Conservation (phyloP, 208 protist species). For the Strigomonas culicis region DNA sequence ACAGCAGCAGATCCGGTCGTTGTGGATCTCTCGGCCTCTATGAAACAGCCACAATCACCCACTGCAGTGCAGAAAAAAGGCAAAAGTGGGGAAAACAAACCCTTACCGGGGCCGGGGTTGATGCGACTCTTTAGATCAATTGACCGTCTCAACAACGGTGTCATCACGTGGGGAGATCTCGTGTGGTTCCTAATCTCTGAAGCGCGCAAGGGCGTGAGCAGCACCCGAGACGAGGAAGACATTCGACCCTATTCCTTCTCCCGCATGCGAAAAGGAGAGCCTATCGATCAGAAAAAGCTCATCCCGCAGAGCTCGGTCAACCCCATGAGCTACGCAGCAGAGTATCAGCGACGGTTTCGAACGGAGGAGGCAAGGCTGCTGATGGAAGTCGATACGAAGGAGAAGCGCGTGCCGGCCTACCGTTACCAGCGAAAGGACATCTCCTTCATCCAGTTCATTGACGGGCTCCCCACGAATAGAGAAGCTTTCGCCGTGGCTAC, state of each 20-base stretch:
- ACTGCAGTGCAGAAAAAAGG: no score
- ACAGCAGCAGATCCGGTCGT: no score
- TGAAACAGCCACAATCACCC: no score
- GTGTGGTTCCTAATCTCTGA: conserved; percentile 50
- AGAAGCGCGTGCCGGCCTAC: background rate
- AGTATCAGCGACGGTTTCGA: conserved; percentile 1
- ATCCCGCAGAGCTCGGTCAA: background rate
- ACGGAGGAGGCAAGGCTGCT: no score
- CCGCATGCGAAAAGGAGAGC: conserved; percentile 16
- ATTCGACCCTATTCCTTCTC: conserved; percentile 46
- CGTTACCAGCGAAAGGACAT: conserved; percentile 24
- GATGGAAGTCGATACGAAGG: background rate
- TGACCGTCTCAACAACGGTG: conserved; percentile 34
- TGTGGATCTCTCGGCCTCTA: no score
- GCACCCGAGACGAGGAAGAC: conserved; percentile 18
- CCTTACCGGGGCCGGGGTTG: conserved; percentile 27
- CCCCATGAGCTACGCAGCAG: background rate
- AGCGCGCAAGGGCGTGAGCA: conserved; percentile 11
- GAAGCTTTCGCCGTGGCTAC: conserved; percentile 52
- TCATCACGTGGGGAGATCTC: conserved; percentile 61
- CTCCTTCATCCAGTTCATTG: conserved; percentile 35
- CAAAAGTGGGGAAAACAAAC: no score
- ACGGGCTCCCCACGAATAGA: conserved; percentile 47
- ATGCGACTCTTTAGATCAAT: conserved; percentile 51
- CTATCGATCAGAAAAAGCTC: background rate